These are phyloP conservation scores for Arthroderma sp. DNA, from an alignment of 2,329 filamentous ascomycete species.

Conservation along the genomic window DNA sequence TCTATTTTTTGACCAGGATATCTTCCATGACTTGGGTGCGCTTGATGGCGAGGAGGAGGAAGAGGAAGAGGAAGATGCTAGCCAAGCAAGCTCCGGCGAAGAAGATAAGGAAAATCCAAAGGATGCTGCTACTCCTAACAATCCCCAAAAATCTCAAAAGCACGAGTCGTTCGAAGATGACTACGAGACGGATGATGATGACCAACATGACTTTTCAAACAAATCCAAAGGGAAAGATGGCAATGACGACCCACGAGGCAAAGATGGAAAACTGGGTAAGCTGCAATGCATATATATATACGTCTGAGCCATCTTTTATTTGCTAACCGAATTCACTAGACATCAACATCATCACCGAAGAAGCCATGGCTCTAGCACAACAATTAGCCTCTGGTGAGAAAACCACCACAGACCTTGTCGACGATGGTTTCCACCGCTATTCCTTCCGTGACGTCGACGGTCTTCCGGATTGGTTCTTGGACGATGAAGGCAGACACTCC, in stretches of 20 bases:
- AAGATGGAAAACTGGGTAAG: conserved; percentile 32
- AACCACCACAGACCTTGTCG: conserved; percentile 63
- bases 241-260: conserved; percentile 27
- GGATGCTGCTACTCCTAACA: neutral
- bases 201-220: conserved; percentile 13
- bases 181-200: conserved; percentile 1
- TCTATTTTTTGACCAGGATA: conserved; percentile 86
- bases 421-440: conserved; percentile 88
- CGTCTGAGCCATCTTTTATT: neutral
- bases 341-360: conserved; percentile 97
- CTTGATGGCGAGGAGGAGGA: conserved; percentile 45
- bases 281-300: conserved; percentile 12
- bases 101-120: neutral
- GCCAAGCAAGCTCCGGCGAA: conserved; percentile 30
- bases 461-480: conserved; percentile 93
- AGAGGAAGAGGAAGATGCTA: conserved; percentile 20
- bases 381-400: conserved; percentile 77
- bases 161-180: conserved; percentile 4
- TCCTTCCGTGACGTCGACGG: conserved; percentile 83
- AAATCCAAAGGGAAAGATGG: conserved; percentile 7
- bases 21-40: conserved; percentile 73
- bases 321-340: conserved; percentile 37
- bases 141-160: neutral
- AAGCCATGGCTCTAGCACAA: conserved; percentile 96
- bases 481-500: conserved; percentile 78